Conservation (phyloP, 305 asterid species). For the Withania somnifera region DNA sequence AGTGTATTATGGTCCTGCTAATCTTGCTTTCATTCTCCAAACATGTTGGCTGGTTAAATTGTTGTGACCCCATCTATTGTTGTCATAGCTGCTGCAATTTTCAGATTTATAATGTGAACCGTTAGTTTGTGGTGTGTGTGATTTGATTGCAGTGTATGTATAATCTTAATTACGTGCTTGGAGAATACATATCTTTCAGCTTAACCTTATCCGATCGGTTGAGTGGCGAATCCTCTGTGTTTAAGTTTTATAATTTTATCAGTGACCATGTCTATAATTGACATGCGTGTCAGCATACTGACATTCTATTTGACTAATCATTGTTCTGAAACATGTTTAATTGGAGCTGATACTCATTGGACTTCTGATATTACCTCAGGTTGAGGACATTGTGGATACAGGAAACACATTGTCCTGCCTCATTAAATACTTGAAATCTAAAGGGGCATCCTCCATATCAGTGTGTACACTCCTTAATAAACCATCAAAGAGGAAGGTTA, state of each 20-base stretch:
- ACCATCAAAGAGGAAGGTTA: conserved; percentile 49
- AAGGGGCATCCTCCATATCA: conserved; percentile 76
- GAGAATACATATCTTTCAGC: background rate
- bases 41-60: background rate
- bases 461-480: conserved; percentile 83
- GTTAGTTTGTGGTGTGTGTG: background rate
- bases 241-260: background rate
- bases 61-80: background rate
- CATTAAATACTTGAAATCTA: conserved; percentile 56
- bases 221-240: background rate
- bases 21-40: background rate
- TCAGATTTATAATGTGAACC: background rate
- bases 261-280: background rate
- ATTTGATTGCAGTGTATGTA: background rate
- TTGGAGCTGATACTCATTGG: background rate
- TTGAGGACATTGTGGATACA: conserved; percentile 91
- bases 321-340: background rate
- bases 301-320: background rate
- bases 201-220: background rate
- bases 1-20: background rate
- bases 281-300: background rate
- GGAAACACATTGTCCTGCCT: conserved; percentile 63
- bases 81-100: background rate
- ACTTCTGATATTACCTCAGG: conserved; percentile 23
- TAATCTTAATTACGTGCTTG: background rate